Conservation (phyloP, 768 basidiomycete genomes). For the Tricholoma terreum region DNA sequence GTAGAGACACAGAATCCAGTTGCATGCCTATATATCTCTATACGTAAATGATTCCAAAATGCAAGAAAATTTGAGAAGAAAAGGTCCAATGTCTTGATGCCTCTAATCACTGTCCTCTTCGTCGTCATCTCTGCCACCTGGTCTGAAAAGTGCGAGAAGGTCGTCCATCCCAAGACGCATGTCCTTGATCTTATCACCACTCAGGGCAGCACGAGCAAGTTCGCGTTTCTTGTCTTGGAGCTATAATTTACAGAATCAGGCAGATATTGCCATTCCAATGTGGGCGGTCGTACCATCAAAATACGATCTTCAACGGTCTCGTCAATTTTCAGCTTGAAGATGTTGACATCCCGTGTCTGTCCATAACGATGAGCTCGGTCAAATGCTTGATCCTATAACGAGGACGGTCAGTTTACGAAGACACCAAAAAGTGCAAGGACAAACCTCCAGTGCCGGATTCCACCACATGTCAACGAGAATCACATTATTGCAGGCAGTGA, state of each 20-base stretch:
- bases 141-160: slow-evolving; percentile 74
- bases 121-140: slow-evolving; percentile 55
- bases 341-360: slow-evolving; percentile 82
- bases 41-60: slow-evolving; percentile 3
- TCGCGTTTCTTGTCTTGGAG: slow-evolving; percentile 93
- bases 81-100: background rate
- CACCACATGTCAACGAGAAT: slow-evolving; percentile 95
- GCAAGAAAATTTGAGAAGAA: background rate
- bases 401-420: background rate
- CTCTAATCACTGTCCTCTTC: slow-evolving; percentile 37
- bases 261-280: background rate
- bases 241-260: slow-evolving; percentile 28
- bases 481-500: slow-evolving; percentile 93
- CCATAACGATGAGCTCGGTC: slow-evolving; percentile 90
- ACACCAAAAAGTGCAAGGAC: slow-evolving; percentile 21
- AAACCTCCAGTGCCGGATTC: slow-evolving; percentile 83
- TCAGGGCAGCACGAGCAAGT: slow-evolving; percentile 78
- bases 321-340: slow-evolving; percentile 85
- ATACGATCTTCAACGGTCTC: slow-evolving; percentile 88
- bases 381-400: slow-evolving; percentile 80
- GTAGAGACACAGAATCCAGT: no score
- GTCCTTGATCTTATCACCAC: slow-evolving; percentile 85
- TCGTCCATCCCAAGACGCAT: slow-evolving; percentile 84
- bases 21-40: background rate
- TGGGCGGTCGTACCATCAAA: slow-evolving; percentile 45